Conservation (phyloP, 202 grass and related monocot species). For the Eragrostis tef region DNA sequence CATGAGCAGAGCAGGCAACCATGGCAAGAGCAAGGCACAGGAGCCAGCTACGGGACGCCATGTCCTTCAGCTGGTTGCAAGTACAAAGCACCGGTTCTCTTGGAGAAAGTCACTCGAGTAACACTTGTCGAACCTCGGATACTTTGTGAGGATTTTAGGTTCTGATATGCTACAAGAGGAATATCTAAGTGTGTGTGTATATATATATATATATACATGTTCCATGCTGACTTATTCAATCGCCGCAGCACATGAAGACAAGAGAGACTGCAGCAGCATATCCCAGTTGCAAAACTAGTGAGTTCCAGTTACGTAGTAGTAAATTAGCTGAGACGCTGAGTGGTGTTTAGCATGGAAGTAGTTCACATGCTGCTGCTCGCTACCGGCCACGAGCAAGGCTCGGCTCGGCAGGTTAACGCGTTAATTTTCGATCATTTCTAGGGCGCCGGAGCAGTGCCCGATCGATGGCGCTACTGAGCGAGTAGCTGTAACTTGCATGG, state of each 20-base stretch:
- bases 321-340: not conserved
- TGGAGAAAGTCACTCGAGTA: not conserved
- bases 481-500: not conserved
- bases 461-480: conserved; percentile 5
- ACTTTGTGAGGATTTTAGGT: not conserved
- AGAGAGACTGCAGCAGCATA: not conserved
- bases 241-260: not conserved
- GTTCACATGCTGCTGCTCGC: not conserved
- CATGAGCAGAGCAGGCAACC: conserved; percentile 37
- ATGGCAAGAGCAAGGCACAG: conserved; percentile 28
- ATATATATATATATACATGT: not conserved
- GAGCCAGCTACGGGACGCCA: conserved; percentile 17
- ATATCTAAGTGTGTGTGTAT: too few species aligned
- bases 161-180: not conserved
- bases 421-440: conserved; percentile 34
- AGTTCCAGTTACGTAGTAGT: too few species aligned
- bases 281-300: not conserved
- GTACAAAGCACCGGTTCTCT: too few species aligned
- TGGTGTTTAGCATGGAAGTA: not conserved
- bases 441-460: not conserved
- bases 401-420: not conserved
- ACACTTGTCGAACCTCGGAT: too few species aligned
- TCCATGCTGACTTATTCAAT: conserved; percentile 20
- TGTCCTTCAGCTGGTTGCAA: not conserved
- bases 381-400: not conserved